Percentiles rank a stretch among this genome's conserved stretches.
Evolutionary conservation across 208 protist genomes (phyloP).

Genomic region (Crithidia expoeki): DNA sequence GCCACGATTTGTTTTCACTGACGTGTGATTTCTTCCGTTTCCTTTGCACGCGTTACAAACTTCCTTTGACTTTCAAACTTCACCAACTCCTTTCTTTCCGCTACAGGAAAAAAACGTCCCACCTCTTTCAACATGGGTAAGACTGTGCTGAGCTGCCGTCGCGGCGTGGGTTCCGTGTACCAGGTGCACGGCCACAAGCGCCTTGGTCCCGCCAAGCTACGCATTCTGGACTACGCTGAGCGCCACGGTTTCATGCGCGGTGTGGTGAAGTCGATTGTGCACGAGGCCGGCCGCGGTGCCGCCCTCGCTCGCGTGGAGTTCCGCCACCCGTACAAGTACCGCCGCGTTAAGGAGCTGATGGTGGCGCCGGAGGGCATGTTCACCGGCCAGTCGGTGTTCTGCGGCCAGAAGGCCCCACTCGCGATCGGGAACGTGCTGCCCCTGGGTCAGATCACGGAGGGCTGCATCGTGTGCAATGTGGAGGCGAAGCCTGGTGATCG

Average conservation of each 20-base stretch:
- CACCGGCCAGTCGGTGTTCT: constrained; percentile 99
- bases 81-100: too few relatives aligned
- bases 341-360: constrained; percentile 93
- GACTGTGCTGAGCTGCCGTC: constrained; percentile 93
- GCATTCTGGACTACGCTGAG: constrained; percentile 98
- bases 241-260: constrained; percentile 92
- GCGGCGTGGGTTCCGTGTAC: constrained; percentile 93
- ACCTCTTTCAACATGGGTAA: constrained; percentile 69
- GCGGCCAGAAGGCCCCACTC: constrained; percentile 96
- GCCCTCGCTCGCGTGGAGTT: constrained; percentile 98
- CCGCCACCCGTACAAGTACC: constrained; percentile 90
- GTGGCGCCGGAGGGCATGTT: constrained; percentile 99
- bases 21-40: too few relatives aligned
- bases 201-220: constrained; percentile 95
- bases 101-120: neutral
- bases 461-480: constrained; percentile 99
- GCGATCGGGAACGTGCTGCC: constrained; percentile 99
- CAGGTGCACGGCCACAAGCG: constrained; percentile 95
- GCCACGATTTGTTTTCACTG: too few relatives aligned
- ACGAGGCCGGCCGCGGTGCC: constrained; percentile 99
- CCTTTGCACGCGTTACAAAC: too few relatives aligned
- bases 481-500: constrained; percentile 97
- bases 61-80: too few relatives aligned
- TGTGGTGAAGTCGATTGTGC: constrained; percentile 97
- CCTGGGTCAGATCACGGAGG: constrained; percentile 97